These are phyloP conservation scores for Hemileccinum impolitum DNA, from an alignment of 768 basidiomycete genomes.

Conservation along the genomic window DNA sequence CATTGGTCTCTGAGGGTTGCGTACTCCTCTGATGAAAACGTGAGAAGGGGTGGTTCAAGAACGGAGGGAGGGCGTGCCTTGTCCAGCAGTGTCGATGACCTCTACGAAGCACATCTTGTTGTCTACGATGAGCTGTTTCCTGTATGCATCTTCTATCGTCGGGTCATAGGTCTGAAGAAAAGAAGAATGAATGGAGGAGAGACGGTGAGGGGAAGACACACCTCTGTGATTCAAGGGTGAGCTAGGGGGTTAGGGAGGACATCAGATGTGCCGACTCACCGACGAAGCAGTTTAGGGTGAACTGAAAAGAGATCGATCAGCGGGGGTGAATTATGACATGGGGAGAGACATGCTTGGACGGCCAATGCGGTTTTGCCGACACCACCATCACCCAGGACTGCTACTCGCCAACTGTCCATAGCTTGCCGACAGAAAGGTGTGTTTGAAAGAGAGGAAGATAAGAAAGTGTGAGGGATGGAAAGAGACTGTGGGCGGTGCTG, in stretches of 20 bases:
- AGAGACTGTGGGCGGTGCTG: slow-evolving; percentile 14
- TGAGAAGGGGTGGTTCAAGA: slow-evolving; percentile 15
- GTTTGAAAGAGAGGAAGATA: slow-evolving; percentile 19
- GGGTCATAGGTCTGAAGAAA: slow-evolving; percentile 84
- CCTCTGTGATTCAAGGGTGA: slow-evolving; percentile 45
- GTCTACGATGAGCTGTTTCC: slow-evolving; percentile 92
- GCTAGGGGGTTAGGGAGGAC: slow-evolving; percentile 9
- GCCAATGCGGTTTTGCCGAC: slow-evolving; percentile 96
- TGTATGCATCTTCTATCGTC: slow-evolving; percentile 97
- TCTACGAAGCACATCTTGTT: slow-evolving; percentile 95
- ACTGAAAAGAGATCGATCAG: slow-evolving; percentile 47
- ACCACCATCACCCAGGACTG: slow-evolving; percentile 94
- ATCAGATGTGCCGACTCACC: slow-evolving; percentile 49
- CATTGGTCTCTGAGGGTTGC: slow-evolving; percentile 96
- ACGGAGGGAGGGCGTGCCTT: slow-evolving; percentile 56
- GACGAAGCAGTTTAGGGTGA: slow-evolving; percentile 94
- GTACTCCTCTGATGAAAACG: slow-evolving; percentile 75
- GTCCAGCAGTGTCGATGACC: slow-evolving; percentile 96
- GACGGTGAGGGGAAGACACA: slow-evolving; percentile 27
- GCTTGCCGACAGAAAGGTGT: slow-evolving; percentile 29
- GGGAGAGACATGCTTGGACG: slow-evolving; percentile 66
- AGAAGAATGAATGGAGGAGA: slow-evolving; percentile 8
- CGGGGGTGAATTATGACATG: neutral
- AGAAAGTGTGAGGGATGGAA: slow-evolving; percentile 17
- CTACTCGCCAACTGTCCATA: slow-evolving; percentile 96